These are phyloP conservation scores for Royoungia palumana DNA, from an alignment of 768 basidiomycete species.

Conservation along the genomic window DNA sequence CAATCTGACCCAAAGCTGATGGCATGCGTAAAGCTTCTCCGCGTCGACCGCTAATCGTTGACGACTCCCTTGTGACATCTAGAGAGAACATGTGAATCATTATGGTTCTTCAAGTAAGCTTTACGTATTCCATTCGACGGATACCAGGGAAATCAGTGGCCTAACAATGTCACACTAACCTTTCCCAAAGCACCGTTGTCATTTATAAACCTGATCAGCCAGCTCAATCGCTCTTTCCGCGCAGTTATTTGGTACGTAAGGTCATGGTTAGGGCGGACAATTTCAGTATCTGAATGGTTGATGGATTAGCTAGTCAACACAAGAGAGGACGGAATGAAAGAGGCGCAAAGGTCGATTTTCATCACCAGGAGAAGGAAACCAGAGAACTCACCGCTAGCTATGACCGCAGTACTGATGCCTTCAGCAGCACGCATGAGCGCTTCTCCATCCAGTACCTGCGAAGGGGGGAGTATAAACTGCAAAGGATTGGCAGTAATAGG, in stretches of 20 bases:
- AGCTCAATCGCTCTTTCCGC: constrained; percentile 71
- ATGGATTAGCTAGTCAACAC: neutral
- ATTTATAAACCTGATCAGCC: constrained; percentile 87
- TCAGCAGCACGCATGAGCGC: constrained; percentile 78
- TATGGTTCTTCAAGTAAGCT: neutral
- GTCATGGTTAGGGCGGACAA: constrained; percentile 76
- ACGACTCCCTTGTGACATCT: constrained; percentile 82
- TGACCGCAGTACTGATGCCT: constrained; percentile 64
- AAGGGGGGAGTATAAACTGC: constrained; percentile 74
- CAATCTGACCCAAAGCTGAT: constrained; percentile 77
- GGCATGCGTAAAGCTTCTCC: constrained; percentile 79
- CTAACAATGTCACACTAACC: constrained; percentile 37
- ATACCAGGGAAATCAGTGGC: neutral
- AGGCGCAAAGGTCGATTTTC: no score
- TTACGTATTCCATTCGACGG: neutral
- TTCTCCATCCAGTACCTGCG: constrained; percentile 63
- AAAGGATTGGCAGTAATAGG: constrained; percentile 74
- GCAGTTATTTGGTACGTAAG: constrained; percentile 72
- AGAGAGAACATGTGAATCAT: constrained; percentile 8
- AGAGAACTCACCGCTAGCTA: constrained; percentile 64
- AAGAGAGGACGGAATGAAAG: neutral
- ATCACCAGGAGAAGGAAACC: neutral
- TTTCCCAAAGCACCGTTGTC: constrained; percentile 78
- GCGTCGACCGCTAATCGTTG: constrained; percentile 77
- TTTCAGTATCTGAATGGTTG: constrained; percentile 48